Base-by-base conservation (phyloP, 345 rosid species). In the Camelina laxa region DNA sequence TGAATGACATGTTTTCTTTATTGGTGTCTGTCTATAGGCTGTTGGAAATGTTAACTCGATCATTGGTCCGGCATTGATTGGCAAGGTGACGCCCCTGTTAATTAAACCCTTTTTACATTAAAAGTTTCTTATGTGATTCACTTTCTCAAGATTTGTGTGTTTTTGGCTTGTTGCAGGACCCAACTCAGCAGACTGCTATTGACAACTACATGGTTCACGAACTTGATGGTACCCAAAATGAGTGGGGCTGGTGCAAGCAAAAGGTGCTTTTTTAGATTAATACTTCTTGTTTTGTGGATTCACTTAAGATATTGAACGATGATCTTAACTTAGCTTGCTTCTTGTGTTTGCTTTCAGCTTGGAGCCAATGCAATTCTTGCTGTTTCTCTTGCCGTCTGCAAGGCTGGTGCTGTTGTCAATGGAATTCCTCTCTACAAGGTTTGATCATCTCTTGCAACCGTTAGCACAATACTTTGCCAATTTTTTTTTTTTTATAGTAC, bases 231-330 rank as follows among this genome's bases (percentile, higher is more conserved):
- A 94, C 98, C 47, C 91, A 87, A 20, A 94, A 90, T 1, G 98
- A 94, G 75, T 94, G 97, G 97, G 97, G 98, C 44, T 94, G 98
- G 97, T 91, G 98, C 87, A 94, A 94, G 69, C 93, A 91, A 48
- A 94, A 94, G 97, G 98, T 94, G 61, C 42, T 13, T 49, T 27
- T 11, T 6, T 4, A 38, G 47, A 51, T 7, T 6, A 22, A 4
- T 27, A 20, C 44, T 73, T 41, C 8, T 24, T 72, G 20, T 67
- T 41, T 66, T 49, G 8, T 74, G 12, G 9, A 12, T 6, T 24
- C 6, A 16, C 9, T 75, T 19, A 11, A 49, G 14, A 8, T 6
- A 8, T 6, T 57, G 20, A 0, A 0, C 21, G 2, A 22, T 12
- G 44, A 36, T n/a, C 15, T 21, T 74, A 0, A 59, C 51, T 7